Percentiles rank a stretch among this genome's conserved stretches.
Conservation (phyloP, 306 rosid genomes). For the Cucurbita pepo region DNA sequence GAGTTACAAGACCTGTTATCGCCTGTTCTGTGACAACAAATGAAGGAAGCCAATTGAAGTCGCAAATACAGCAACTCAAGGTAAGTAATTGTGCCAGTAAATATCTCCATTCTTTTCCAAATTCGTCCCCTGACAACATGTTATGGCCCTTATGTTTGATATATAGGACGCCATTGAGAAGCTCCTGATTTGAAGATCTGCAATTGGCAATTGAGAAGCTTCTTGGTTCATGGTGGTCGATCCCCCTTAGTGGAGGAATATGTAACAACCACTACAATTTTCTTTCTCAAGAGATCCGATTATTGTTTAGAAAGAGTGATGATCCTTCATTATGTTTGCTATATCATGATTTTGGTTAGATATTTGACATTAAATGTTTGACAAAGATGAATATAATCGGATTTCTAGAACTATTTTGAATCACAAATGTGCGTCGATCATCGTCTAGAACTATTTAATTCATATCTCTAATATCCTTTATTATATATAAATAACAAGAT, state of each 20-base stretch:
- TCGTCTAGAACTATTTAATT: too few relatives aligned
- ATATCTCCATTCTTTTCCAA: background rate
- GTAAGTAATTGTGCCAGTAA: conserved; percentile 23
- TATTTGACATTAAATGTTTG: background rate
- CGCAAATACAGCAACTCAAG: conserved; percentile 78
- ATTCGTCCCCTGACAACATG: background rate
- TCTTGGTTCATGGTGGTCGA: conserved; percentile 31
- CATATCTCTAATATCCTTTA: too few relatives aligned
- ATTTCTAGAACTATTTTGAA: background rate
- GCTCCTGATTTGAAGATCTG: conserved; percentile 44
- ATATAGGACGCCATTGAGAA: conserved; percentile 87
- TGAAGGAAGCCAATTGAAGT: conserved; percentile 86
- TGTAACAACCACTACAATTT: conserved; percentile 10
- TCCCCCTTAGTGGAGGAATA: conserved; percentile 18
- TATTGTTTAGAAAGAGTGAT: background rate
- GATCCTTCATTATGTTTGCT: background rate
- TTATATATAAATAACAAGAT: too few relatives aligned
- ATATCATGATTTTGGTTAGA: background rate
- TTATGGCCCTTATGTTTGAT: conserved; percentile 2
- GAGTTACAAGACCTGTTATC: conserved; percentile 80
- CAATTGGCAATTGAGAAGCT: conserved; percentile 20
- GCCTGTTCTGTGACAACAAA: conserved; percentile 81
- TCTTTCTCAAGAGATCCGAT: background rate
- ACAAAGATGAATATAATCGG: background rate
- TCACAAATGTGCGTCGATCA: too few relatives aligned